Evolutionary conservation across 331 rosid genomes (phyloP), one percentile per base, ranked within the genome.

Genomic region (Saraca asoca): DNA sequence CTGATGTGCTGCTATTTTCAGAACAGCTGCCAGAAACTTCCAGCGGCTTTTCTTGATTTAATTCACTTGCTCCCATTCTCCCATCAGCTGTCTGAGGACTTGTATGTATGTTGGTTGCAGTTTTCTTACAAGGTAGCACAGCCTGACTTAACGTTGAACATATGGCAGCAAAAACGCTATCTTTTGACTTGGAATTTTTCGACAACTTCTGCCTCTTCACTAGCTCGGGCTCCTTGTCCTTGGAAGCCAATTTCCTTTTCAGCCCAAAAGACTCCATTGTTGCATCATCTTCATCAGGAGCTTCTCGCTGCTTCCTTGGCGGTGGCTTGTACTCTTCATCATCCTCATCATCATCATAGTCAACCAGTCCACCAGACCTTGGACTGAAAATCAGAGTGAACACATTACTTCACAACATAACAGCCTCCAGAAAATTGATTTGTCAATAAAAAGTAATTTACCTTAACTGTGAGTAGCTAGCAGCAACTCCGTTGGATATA

Each of bases 321-420:
- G 96, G 98, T 72, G 98, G 98, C 38, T 64, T 84, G 77, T 89
- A 92, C 78, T 89, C 95, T 64, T 87, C 93, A 60, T 92, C 96
- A 5, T 92, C 98, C 76, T 91, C 98, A 39, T 92, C 98, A 49
- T 92, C 98, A 24, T 83, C 98, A 62, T 92, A 92, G 64, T 92
- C 98, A 39, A 92, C 98, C 72, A 92, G 85, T 71, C 90, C 95
- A 64, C 85, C 87, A 72, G 95, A 71, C 54, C 84, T 88, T 39
- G 88, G 82, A 78, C 88, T 82, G 74, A 71, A 72, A 72, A 64
- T 50, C 49, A 65, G 60, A 12, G 60, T 31, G 58, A 55, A 64
- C 50, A 9, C 17, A 72, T 29, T 19, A 52, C 42, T 51, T 51
- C 6, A 62, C 13, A 12, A 31, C 35, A 64, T 15, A 42, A 5